Evolutionary conservation across 1,284 basidiomycete species (phyloP), one percentile per base, ranked within the genome.

Genomic region (Crucibulum parvulum): DNA sequence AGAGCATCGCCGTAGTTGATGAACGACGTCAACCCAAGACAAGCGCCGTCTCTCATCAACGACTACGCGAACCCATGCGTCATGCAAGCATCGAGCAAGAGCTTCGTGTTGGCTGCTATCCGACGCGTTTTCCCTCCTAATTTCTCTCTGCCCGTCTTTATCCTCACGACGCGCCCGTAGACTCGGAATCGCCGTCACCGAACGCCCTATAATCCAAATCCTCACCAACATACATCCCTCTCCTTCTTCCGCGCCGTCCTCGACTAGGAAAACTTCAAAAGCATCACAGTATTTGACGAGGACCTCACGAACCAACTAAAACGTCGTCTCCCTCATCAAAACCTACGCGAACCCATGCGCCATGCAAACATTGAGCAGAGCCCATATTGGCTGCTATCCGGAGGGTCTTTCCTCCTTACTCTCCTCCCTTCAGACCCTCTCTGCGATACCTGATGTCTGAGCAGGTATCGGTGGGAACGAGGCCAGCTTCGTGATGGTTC

Each of bases 31-130:
- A 81, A 0, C 72, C 82, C 37, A 84, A 83, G 7, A 78, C 84
- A 43, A 93, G 89, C 53, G 93, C 95, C 60, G 87, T 77, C 71
- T 86, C 80, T 99, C 24, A 82, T 98, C 53, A 82, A 88, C 59
- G 87, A 94, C 56, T 99, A 94, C 72, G 87, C 88, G 13, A 99
- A 99, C 72, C 67, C 99, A 6, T 91, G 94, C 68, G 96, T 99
- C 11, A 88, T 95, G 80, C 98, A 99, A 73, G 99, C 97, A 1
- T 80, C 99, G 36, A 97, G 94, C 77, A 99, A 99, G 75, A 92
- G 95, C 66, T 99, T 98, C 66, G 98, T 97, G 4, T 82, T 99
- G 2, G 97, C 98, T 6, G 96, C 91, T 6, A 98, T 99, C 69
- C 86, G 96, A 92, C 95, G 70, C 62, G 84, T 69, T 6, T 35